These are phyloP conservation scores for Exophiala bonariae DNA, from an alignment of 2,329 filamentous ascomycete species.

Conservation along the genomic window DNA sequence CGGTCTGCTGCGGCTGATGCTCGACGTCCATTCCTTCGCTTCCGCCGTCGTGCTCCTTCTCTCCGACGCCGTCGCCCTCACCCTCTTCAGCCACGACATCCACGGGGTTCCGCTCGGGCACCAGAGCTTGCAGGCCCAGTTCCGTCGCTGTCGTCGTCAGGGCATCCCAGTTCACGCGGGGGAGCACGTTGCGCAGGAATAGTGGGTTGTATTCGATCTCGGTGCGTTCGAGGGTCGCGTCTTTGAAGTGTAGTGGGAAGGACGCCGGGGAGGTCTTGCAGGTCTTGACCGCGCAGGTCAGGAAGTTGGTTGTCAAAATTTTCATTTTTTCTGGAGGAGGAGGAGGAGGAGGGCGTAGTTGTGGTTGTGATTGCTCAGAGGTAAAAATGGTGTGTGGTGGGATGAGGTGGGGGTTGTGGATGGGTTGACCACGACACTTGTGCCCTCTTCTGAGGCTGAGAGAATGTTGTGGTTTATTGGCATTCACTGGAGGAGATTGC, in stretches of 20 bases:
- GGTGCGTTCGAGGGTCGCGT: conserved; percentile 84
- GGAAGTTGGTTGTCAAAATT: conserved; percentile 90
- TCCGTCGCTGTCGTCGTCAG: conserved; percentile 74
- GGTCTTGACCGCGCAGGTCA: conserved; percentile 91
- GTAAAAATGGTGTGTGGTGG: neutral
- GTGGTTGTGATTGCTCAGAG: too few relatives aligned
- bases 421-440: neutral
- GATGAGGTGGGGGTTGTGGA: neutral
- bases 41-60: conserved; percentile 6
- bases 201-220: conserved; percentile 78
- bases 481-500: too few relatives aligned
- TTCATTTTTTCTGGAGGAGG: conserved; percentile 67
- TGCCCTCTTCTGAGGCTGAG: neutral
- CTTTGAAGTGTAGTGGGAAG: conserved; percentile 88
- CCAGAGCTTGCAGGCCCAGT: conserved; percentile 49
- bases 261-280: conserved; percentile 80
- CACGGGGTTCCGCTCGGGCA: conserved; percentile 32
- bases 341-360: neutral
- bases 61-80: conserved; percentile 10
- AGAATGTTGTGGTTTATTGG: too few relatives aligned
- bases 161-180: conserved; percentile 84
- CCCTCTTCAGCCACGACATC: too few relatives aligned
- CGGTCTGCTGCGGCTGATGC: conserved; percentile 44
- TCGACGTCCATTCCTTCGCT: conserved; percentile 15
- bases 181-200: conserved; percentile 81